Base-by-base conservation (phyloP, 495 filamentous ascomycete genomes). In the Penicillium paxilli region DNA sequence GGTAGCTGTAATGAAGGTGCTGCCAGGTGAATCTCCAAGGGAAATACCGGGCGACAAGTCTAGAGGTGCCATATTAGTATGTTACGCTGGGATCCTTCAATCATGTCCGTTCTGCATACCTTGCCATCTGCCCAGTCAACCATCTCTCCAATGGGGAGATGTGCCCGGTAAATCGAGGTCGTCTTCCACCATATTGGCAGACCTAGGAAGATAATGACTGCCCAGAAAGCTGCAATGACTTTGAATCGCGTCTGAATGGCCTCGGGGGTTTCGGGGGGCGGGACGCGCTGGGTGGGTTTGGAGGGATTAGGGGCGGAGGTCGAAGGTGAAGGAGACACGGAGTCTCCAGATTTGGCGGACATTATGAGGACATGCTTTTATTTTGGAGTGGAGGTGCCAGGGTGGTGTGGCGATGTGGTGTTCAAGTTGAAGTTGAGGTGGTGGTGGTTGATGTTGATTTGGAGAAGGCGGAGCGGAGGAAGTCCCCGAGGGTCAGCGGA, bases 101-200 rank as follows among this genome's bases (percentile, higher is more conserved):
- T n/a, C n/a, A n/a, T n/a, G n/a, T n/a, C n/a, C n/a, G n/a, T n/a
- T n/a, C n/a, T n/a, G n/a, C n/a, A n/a, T n/a, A 94, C 93, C 83
- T 88, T 92, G 40, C 94, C 91, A 65, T 96, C 88, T 12, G 92
- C 89, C 94, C 94, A 98, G 51, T 88, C 83, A 45, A 87, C 83
- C 94, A 98, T 98, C 53, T 87, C 82, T 60, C 85, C 78, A 62
- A 97, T 69, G 32, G 94, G 94, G 60, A 98, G 73, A 32, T 84
- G 80, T 2, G 94, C 91, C 38, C 94, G 84, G 73, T 97, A 91
- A 60, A 98, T 94, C 0, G 90, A 87, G 1, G 95, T 98, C n/a
- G 94, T 98, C 67, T 86, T 85, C 85, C 90, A 91, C 94, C 94
- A 98, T 85, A 96, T 87, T 58, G 94, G 94, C 54, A 98, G 71